These are phyloP conservation scores for Tephrocybe sp. DNA, from an alignment of 768 basidiomycete genomes.

Conservation along the genomic window DNA sequence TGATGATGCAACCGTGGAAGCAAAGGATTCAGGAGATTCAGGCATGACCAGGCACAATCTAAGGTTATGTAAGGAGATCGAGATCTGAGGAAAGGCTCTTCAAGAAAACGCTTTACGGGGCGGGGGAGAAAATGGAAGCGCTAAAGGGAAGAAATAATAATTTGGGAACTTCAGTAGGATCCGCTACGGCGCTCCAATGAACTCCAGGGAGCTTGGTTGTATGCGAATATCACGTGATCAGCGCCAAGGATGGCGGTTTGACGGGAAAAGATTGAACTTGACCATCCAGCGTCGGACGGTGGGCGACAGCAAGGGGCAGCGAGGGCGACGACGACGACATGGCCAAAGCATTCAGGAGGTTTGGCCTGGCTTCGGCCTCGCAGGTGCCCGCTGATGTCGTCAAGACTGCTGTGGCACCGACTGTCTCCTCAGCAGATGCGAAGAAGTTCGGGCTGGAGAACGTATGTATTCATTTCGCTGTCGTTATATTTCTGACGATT, in stretches of 20 bases:
- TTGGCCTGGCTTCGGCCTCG: constrained; percentile 12
- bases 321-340: constrained; percentile 15
- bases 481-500: constrained; percentile 6
- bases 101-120: neutral
- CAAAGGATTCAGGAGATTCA: neutral
- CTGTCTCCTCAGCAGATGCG: constrained; percentile 59
- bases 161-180: too few species aligned
- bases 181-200: neutral
- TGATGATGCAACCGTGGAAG: constrained; percentile 1
- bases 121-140: too few species aligned
- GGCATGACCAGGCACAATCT: constrained; percentile 9
- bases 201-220: too few species aligned
- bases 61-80: constrained; percentile 16
- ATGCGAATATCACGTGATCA: constrained; percentile 11
- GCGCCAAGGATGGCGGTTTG: constrained; percentile 8
- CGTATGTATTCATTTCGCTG: constrained; percentile 48
- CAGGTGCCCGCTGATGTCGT: constrained; percentile 21
- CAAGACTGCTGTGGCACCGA: constrained; percentile 34
- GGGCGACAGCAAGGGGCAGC: constrained; percentile 8
- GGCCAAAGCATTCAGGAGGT: constrained; percentile 12
- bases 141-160: too few species aligned
- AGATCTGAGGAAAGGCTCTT: constrained; percentile 7
- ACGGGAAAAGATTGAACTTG: constrained; percentile 16
- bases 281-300: constrained; percentile 6
- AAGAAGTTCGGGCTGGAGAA: constrained; percentile 98